These are phyloP conservation scores for Pulveroboletus sp. DNA, from an alignment of 768 basidiomycete species.

Conservation along the genomic window DNA sequence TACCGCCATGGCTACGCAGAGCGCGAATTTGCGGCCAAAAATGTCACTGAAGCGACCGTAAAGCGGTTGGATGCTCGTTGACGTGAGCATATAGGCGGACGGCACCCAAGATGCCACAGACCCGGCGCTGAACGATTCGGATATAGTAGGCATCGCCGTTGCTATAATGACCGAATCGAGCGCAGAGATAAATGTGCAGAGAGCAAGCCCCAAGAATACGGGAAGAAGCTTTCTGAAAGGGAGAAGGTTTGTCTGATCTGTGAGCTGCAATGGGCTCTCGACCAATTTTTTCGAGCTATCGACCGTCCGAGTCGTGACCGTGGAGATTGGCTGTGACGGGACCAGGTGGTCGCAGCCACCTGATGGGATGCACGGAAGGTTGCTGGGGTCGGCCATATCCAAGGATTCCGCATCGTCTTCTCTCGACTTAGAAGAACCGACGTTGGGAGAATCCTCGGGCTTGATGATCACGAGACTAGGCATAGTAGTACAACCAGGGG, in stretches of 20 bases:
- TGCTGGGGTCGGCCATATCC: neutral
- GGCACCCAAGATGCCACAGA: slow-evolving; percentile 60
- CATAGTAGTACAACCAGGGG: neutral
- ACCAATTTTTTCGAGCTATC: neutral
- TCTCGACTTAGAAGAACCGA: neutral
- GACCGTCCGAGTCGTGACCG: neutral
- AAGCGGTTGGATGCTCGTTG: slow-evolving; percentile 38
- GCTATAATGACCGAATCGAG: slow-evolving; percentile 74
- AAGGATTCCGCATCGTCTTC: slow-evolving; percentile 1
- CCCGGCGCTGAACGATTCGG: slow-evolving; percentile 56
- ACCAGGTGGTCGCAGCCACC: slow-evolving; percentile 1
- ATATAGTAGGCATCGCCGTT: slow-evolving; percentile 72
- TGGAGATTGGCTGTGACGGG: slow-evolving; percentile 5
- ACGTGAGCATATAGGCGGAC: slow-evolving; percentile 67
- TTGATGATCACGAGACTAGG: neutral
- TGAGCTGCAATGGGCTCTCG: slow-evolving; percentile 32
- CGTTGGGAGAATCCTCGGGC: neutral
- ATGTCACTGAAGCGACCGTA: slow-evolving; percentile 67
- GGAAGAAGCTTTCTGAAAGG: slow-evolving; percentile 62
- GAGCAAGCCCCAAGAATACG: slow-evolving; percentile 58
- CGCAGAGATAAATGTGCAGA: slow-evolving; percentile 60
- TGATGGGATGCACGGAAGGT: neutral
- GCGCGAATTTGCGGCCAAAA: slow-evolving; percentile 60
- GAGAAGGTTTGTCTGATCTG: slow-evolving; percentile 76
- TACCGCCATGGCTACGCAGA: slow-evolving; percentile 56